Evolutionary conservation across 176 grass and related monocot genomes (phyloP).

Genomic region (Miscanthus lutarioriparius): DNA sequence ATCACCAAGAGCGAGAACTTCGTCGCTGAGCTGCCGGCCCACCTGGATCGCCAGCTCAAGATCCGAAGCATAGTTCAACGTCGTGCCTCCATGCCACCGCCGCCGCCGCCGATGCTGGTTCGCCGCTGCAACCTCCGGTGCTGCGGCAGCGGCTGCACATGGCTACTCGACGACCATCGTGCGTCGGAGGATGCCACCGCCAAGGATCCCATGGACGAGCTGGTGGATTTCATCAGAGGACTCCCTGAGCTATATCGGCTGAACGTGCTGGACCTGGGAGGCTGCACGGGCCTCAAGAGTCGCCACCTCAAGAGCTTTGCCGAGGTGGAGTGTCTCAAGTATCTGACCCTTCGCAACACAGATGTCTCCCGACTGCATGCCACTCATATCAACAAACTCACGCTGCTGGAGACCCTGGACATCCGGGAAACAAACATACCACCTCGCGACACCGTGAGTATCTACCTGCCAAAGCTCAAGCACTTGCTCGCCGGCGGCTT

Average conservation of each 20-base stretch:
- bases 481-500: not conserved
- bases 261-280: slow-evolving; percentile 25
- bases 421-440: not conserved
- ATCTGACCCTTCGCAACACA: not conserved
- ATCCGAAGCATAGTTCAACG: not conserved
- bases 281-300: not conserved
- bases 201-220: not conserved
- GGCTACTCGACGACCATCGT: no score
- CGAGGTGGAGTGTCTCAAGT: not conserved
- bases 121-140: no score
- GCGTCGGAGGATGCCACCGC: no score
- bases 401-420: not conserved
- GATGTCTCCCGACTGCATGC: not conserved
- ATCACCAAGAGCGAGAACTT: not conserved
- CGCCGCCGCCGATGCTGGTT: no score
- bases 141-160: no score
- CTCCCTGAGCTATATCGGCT: not conserved
- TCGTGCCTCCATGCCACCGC: not conserved
- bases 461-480: not conserved
- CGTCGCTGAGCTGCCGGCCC: not conserved
- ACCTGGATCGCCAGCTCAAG: not conserved
- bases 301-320: not conserved
- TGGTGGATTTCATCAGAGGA: not conserved
- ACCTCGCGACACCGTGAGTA: not conserved
- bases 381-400: not conserved